Evolutionary conservation across 352 stramenopile species (phyloP).

Genomic region (Pythium insidiosum): DNA sequence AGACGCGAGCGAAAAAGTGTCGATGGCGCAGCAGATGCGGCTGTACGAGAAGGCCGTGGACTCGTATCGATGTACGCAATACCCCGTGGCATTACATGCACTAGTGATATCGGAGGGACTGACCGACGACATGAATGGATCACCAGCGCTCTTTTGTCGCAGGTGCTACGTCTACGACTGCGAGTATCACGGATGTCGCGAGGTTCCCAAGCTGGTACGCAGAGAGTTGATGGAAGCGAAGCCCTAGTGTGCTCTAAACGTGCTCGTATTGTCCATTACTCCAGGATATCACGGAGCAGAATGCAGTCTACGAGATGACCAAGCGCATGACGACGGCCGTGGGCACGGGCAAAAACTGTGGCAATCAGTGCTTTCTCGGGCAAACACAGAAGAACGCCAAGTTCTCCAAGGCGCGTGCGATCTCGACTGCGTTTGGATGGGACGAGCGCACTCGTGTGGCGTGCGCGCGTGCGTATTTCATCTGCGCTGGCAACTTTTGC

Average conservation of each 20-base stretch:
- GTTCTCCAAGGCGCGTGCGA: slow-evolving; percentile 43
- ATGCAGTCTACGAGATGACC: slow-evolving; percentile 33
- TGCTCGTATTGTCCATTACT: too few species aligned
- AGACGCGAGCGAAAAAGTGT: too few species aligned
- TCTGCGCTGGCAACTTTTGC: slow-evolving; percentile 72
- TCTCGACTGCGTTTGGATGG: slow-evolving; percentile 45
- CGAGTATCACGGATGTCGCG: slow-evolving; percentile 65
- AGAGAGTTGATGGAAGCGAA: too few species aligned
- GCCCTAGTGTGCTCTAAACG: too few species aligned
- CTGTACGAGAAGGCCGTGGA: slow-evolving; percentile 52
- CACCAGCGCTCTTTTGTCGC: slow-evolving; percentile 62
- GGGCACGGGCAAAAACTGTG: slow-evolving; percentile 59
- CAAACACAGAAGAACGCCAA: slow-evolving; percentile 26
- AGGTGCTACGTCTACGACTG: slow-evolving; percentile 83
- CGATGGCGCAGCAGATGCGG: slow-evolving; percentile 32
- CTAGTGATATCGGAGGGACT: too few species aligned
- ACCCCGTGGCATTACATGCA: neutral
- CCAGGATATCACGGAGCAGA: slow-evolving; percentile 55
- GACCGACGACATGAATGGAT: neutral
- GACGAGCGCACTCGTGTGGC: slow-evolving; percentile 27
- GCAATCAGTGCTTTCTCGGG: slow-evolving; percentile 67
- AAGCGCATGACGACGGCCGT: slow-evolving; percentile 25
- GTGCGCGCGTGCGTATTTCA: slow-evolving; percentile 54
- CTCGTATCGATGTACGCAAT: slow-evolving; percentile 55
- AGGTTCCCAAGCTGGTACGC: slow-evolving; percentile 53